Conservation (phyloP, 441 rosid species). For the Hypseocharis bilobata region DNA sequence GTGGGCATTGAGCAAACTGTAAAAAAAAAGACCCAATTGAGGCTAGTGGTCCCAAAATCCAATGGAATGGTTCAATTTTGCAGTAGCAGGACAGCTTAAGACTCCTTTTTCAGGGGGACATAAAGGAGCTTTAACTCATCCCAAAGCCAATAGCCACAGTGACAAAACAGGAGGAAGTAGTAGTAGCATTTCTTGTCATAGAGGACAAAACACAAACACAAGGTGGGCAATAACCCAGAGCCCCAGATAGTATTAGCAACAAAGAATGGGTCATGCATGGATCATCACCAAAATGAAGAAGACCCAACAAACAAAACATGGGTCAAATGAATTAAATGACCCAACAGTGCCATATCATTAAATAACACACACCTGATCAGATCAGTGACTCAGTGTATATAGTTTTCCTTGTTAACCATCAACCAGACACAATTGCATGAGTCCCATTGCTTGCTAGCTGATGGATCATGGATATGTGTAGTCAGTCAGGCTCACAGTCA, state of each 20-base stretch:
- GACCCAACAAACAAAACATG: background rate
- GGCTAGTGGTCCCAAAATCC: constrained; percentile 15
- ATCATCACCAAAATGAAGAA: background rate
- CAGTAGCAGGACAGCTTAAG: constrained; percentile 24
- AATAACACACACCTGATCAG: too few species aligned
- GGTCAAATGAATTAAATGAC: too few species aligned
- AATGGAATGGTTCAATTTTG: constrained; percentile 22
- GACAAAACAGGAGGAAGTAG: constrained; percentile 20
- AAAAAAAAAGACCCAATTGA: background rate
- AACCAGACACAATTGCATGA: too few species aligned
- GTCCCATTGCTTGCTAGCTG: too few species aligned
- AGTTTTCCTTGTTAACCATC: too few species aligned
- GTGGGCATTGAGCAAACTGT: constrained; percentile 7
- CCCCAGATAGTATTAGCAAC: too few species aligned
- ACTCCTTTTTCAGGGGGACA: constrained; percentile 22
- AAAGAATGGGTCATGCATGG: too few species aligned
- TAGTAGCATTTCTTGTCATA: background rate
- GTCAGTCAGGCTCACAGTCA: too few species aligned
- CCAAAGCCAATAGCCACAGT: constrained; percentile 24
- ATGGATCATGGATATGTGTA: too few species aligned
- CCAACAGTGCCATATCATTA: too few species aligned
- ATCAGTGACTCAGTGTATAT: too few species aligned
- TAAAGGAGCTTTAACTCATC: constrained; percentile 29
- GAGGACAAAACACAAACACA: constrained; percentile 7
- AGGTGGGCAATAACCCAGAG: constrained; percentile 1